phyloP scores from a whole-genome alignment of 768 basidiomycete genomes.

The Xerocomus brunneocitrinus region DNA sequence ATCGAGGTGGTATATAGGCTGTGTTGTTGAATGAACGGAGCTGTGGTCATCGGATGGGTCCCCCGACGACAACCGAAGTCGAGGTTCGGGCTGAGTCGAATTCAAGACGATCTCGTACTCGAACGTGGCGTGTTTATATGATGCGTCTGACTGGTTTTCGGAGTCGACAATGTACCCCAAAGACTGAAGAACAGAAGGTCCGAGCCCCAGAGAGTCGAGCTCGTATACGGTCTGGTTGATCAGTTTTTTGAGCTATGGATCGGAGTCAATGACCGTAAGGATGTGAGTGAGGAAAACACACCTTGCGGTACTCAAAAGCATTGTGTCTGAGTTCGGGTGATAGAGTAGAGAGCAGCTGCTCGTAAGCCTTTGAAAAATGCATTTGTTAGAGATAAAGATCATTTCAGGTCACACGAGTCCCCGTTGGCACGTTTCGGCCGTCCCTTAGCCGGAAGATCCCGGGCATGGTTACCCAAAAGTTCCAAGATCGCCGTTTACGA shows the following conservation, averaged over 20 bases:
- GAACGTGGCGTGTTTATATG: slow-evolving; percentile 25
- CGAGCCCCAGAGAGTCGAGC: slow-evolving; percentile 64
- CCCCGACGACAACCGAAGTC: slow-evolving; percentile 49
- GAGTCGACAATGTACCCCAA: slow-evolving; percentile 26
- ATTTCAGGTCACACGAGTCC: not conserved
- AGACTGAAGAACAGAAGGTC: slow-evolving; percentile 45
- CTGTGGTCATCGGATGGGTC: not conserved
- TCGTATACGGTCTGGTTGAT: slow-evolving; percentile 81
- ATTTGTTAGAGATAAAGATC: slow-evolving; percentile 30
- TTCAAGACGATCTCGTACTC: slow-evolving; percentile 54
- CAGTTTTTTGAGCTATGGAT: slow-evolving; percentile 77
- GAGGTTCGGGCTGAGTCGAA: slow-evolving; percentile 50
- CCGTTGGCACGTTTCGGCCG: not conserved
- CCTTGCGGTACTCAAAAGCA: slow-evolving; percentile 83
- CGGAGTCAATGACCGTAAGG: not conserved
- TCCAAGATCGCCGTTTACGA: not conserved
- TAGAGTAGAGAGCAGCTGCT: slow-evolving; percentile 56
- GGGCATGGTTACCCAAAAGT: not conserved
- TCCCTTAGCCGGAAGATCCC: not conserved
- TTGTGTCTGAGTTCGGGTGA: slow-evolving; percentile 74
- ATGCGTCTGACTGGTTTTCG: slow-evolving; percentile 4
- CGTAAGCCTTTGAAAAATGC: slow-evolving; percentile 73
- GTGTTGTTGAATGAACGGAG: not conserved
- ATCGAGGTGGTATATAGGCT: slow-evolving; percentile 10
- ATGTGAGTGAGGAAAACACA: slow-evolving; percentile 21